phyloP scores from a whole-genome alignment of 1,284 basidiomycete genomes.

The Ceratobasidium sp. region DNA sequence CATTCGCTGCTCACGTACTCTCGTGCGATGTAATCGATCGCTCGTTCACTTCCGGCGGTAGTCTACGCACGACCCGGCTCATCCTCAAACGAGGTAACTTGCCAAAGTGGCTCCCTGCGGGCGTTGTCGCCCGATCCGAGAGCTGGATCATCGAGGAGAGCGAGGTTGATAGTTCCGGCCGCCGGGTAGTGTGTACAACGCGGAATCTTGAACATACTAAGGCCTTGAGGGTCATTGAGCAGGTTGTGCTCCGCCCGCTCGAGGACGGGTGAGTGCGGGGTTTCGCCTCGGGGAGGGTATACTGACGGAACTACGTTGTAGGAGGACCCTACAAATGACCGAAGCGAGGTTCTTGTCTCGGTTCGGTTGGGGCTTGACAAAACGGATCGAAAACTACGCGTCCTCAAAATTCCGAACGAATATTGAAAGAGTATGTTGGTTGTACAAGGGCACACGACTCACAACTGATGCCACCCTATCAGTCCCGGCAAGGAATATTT shows the following conservation, averaged over 20 bases:
- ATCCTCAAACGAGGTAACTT: constrained; percentile 91
- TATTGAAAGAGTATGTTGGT: constrained; percentile 66
- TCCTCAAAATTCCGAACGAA: constrained; percentile 77
- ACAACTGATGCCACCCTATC: constrained; percentile 19
- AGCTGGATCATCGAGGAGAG: constrained; percentile 92
- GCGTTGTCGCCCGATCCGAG: constrained; percentile 75
- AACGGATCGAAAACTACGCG: constrained; percentile 78
- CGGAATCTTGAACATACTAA: constrained; percentile 85
- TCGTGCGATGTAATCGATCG: constrained; percentile 95
- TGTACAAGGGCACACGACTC: constrained; percentile 41
- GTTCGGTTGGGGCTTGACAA: constrained; percentile 83
- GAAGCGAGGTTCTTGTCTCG: constrained; percentile 77
- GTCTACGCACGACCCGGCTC: constrained; percentile 86
- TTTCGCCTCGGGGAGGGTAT: not conserved
- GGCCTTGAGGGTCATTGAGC: constrained; percentile 80
- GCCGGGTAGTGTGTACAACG: constrained; percentile 71
- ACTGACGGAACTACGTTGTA: constrained; percentile 45
- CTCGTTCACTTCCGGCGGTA: constrained; percentile 69
- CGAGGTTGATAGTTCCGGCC: constrained; percentile 80
- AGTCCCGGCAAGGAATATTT: constrained; percentile 84
- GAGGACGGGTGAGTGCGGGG: constrained; percentile 63
- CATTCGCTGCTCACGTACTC: constrained; percentile 91
- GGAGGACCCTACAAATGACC: constrained; percentile 75
- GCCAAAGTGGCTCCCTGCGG: constrained; percentile 88
- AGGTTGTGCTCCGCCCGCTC: constrained; percentile 65